phyloP scores from a whole-genome alignment of 371 early-diverging fungal species.

The Mortierella sp. region DNA sequence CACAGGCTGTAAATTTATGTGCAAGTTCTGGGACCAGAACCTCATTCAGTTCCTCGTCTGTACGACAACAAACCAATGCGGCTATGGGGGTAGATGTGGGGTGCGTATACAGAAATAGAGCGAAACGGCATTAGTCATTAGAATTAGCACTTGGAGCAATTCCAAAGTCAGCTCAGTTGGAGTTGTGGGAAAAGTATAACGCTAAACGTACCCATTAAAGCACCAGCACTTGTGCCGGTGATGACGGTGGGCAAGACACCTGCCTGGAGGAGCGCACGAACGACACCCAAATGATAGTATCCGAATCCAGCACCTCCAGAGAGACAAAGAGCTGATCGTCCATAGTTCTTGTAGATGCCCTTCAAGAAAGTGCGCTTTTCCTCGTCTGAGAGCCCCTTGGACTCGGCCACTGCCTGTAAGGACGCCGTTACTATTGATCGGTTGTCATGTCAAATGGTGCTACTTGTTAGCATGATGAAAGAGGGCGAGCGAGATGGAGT shows the following conservation, averaged over 20 bases:
- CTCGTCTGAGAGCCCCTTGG: slow-evolving; percentile 56
- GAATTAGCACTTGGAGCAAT: slow-evolving; percentile 6
- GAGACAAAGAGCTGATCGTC: slow-evolving; percentile 88
- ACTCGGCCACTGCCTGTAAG: slow-evolving; percentile 69
- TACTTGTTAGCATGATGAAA: background rate
- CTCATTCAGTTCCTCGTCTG: slow-evolving; percentile 80
- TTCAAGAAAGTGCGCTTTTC: slow-evolving; percentile 81
- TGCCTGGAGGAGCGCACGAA: slow-evolving; percentile 78
- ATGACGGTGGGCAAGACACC: slow-evolving; percentile 85
- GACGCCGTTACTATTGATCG: slow-evolving; percentile 67
- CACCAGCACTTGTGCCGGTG: slow-evolving; percentile 89
- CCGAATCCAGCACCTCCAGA: slow-evolving; percentile 92
- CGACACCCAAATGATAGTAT: slow-evolving; percentile 82
- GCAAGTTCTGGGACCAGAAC: slow-evolving; percentile 72
- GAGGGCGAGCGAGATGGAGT: background rate
- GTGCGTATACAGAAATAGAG: slow-evolving; percentile 13
- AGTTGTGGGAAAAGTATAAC: background rate
- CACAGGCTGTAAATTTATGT: slow-evolving; percentile 68
- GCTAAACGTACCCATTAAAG: slow-evolving; percentile 59
- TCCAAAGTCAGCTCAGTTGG: background rate
- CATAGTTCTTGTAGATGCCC: slow-evolving; percentile 81
- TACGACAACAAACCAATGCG: slow-evolving; percentile 80
- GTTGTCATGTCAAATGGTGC: background rate
- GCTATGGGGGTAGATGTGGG: too few species aligned
- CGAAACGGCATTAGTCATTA: slow-evolving; percentile 39